Evolutionary conservation across 2,329 filamentous ascomycete genomes (phyloP).

Genomic region (Exophiala sp.): DNA sequence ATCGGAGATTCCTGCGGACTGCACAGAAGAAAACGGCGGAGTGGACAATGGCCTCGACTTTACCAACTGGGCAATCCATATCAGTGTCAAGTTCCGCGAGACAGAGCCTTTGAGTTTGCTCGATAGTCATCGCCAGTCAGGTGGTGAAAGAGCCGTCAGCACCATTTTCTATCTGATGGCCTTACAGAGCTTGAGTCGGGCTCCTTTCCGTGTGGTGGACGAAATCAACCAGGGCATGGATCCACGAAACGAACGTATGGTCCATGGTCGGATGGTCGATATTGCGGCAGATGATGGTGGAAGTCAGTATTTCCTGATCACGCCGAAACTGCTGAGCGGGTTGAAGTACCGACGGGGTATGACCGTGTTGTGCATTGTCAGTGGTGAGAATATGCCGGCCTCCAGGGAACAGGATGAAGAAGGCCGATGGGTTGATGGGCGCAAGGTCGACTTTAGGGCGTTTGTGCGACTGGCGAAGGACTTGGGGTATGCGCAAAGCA

Average conservation of each 20-base stretch:
- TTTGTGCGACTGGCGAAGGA: conserved; percentile 37
- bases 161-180: conserved; percentile 99
- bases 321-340: conserved; percentile 84
- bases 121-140: conserved; percentile 89
- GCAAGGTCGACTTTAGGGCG: conserved; percentile 36
- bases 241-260: conserved; percentile 94
- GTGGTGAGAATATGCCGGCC: conserved; percentile 62
- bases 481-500: conserved; percentile 25
- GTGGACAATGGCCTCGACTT: conserved; percentile 68
- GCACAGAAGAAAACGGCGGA: conserved; percentile 25
- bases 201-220: conserved; percentile 96
- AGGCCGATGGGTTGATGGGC: conserved; percentile 31
- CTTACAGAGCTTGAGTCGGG: conserved; percentile 85
- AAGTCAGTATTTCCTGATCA: conserved; percentile 90
- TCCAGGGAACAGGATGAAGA: conserved; percentile 18
- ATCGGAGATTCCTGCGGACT: conserved; percentile 33
- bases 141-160: conserved; percentile 90
- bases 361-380: conserved; percentile 90
- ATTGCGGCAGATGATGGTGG: conserved; percentile 73
- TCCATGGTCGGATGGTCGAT: conserved; percentile 96
- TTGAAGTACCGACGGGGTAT: conserved; percentile 85
- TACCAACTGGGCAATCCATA: conserved; percentile 88
- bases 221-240: conserved; percentile 99
- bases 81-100: conserved; percentile 90
- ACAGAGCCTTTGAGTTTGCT: conserved; percentile 80